Percentiles rank a stretch among this genome's conserved stretches.
Evolutionary conservation across 352 stramenopile species (phyloP).

Genomic region (Phytophthora megakarya): DNA sequence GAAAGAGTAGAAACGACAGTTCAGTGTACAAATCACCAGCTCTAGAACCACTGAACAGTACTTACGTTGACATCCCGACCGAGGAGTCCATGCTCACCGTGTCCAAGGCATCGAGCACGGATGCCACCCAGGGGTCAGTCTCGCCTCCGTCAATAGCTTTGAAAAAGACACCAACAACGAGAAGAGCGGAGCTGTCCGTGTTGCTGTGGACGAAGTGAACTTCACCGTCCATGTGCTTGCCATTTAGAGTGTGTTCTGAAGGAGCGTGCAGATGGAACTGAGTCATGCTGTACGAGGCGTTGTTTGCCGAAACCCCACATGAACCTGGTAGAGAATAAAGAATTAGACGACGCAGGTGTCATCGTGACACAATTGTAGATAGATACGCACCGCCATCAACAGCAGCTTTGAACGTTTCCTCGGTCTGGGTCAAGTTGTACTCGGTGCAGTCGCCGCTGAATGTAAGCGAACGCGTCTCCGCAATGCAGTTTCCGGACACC

Average conservation of each 20-base stretch:
- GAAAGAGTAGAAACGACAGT: neutral
- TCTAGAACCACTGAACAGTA: neutral
- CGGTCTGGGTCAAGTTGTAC: slow-evolving; percentile 27
- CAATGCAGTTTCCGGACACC: neutral
- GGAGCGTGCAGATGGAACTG: slow-evolving; percentile 53
- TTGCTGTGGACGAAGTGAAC: slow-evolving; percentile 55
- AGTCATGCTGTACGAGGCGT: slow-evolving; percentile 30
- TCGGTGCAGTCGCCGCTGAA: slow-evolving; percentile 26
- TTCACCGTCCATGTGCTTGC: slow-evolving; percentile 39
- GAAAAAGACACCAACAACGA: slow-evolving; percentile 45
- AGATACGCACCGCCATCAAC: slow-evolving; percentile 22
- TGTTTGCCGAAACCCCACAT: slow-evolving; percentile 23
- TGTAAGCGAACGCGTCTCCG: slow-evolving; percentile 16
- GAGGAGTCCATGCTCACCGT: too few relatives aligned
- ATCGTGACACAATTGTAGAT: neutral
- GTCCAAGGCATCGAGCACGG: slow-evolving; percentile 34
- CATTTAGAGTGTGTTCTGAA: slow-evolving; percentile 52
- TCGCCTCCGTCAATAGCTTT: slow-evolving; percentile 12
- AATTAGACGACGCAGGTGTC: slow-evolving; percentile 5
- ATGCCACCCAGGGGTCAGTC: slow-evolving; percentile 33
- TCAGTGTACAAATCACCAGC: neutral
- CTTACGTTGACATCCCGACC: slow-evolving; percentile 30
- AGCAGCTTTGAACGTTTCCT: slow-evolving; percentile 29
- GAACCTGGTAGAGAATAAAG: slow-evolving; percentile 14
- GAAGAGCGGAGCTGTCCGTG: slow-evolving; percentile 30